These are phyloP conservation scores for Kurtzmaniella cleridarum DNA, from an alignment of 805 yeast genomes.

Conservation along the genomic window DNA sequence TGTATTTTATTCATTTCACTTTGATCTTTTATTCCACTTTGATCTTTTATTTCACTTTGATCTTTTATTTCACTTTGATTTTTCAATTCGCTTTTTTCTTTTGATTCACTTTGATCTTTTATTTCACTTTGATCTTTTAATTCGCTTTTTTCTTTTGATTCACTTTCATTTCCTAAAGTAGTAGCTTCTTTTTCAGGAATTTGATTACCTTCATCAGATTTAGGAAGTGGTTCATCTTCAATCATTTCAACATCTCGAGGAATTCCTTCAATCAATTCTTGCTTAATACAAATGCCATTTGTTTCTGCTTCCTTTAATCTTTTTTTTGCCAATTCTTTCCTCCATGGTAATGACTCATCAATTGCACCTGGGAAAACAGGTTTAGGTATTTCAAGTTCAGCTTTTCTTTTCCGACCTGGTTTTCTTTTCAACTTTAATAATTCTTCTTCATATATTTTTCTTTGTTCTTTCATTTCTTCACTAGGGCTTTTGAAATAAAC, in stretches of 20 bases:
- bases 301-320: constrained; percentile 15
- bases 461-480: constrained; percentile 53
- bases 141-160: constrained; percentile 4
- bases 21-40: not conserved
- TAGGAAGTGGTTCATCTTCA: constrained; percentile 1
- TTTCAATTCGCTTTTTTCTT: not conserved
- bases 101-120: not conserved
- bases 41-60: not conserved
- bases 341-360: constrained; percentile 21
- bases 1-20: not conserved
- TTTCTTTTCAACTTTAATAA: constrained; percentile 35
- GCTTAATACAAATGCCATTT: not conserved
- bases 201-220: constrained; percentile 4
- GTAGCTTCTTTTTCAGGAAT: constrained; percentile 7
- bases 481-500: constrained; percentile 54
- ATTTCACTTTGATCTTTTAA: constrained; percentile 4
- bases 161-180: constrained; percentile 4
- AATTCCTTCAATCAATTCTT: not conserved
- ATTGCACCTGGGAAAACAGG: constrained; percentile 28
- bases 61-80: not conserved
- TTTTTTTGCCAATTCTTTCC: constrained; percentile 19
- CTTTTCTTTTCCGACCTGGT: constrained; percentile 41
- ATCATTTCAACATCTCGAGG: constrained; percentile 2
- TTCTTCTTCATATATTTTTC: constrained; percentile 32
- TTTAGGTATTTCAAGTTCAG: constrained; percentile 23